Conservation (phyloP, 345 rosid genomes). For the Aquilaria yunnanensis region DNA sequence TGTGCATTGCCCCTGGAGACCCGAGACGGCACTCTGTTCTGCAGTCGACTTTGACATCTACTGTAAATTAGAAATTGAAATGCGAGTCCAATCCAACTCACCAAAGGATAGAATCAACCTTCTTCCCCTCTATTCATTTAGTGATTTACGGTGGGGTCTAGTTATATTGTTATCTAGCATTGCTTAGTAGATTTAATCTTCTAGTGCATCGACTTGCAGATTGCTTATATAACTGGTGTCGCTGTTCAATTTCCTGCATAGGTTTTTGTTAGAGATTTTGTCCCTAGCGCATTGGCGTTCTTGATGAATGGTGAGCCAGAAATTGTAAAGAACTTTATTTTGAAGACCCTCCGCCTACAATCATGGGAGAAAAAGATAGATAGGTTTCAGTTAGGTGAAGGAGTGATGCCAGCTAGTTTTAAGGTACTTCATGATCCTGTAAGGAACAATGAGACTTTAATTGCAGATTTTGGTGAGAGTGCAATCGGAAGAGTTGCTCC, state of each 20-base stretch:
- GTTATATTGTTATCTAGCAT: no score
- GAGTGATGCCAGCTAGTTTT: conserved; percentile 99
- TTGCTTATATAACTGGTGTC: no score
- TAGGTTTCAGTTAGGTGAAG: conserved; percentile 93
- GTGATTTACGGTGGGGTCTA: no score
- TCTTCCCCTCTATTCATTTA: no score
- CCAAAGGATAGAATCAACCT: no score
- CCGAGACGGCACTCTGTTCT: no score
- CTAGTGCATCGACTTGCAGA: no score
- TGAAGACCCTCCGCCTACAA: conserved; percentile 92
- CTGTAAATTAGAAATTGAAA: no score
- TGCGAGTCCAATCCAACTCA: no score
- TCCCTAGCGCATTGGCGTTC: conserved; percentile 89
- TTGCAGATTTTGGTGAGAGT: conserved; percentile 96
- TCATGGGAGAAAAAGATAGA: conserved; percentile 99
- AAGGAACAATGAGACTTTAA: conserved; percentile 66
- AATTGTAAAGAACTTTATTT: conserved; percentile 74
- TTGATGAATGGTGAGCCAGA: conserved; percentile 85
- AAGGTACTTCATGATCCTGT: conserved; percentile 91
- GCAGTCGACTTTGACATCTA: no score
- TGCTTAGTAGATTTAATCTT: no score
- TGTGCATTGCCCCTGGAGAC: no score
- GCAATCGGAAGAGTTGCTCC: conserved; percentile 99
- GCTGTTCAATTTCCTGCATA: conserved; percentile 15
- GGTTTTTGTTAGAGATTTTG: conserved; percentile 96